Evolutionary conservation across 2,329 filamentous ascomycete species (phyloP).

Genomic region (Chrysosporium keratinophilum): DNA sequence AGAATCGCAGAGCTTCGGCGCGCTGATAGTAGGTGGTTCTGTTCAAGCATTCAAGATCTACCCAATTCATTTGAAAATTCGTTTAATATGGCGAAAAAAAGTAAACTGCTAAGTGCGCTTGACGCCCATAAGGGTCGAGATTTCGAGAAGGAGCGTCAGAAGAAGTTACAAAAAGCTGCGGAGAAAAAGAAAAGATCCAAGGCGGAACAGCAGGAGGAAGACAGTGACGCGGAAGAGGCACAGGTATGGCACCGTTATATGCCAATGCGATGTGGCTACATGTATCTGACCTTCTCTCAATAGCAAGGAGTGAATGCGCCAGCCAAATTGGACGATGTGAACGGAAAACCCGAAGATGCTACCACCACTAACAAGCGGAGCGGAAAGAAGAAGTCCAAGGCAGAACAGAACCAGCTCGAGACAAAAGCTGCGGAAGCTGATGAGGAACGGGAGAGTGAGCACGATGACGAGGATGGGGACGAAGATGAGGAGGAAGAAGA

Average conservation of each 20-base stretch:
- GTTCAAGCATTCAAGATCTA: not conserved
- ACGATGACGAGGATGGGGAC: conserved; percentile 29
- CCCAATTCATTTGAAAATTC: conserved; percentile 5
- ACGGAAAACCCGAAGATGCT: conserved; percentile 28
- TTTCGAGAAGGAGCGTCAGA: conserved; percentile 66
- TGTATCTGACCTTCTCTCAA: not conserved
- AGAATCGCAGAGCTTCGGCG: conserved; percentile 1
- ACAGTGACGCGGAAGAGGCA: conserved; percentile 14
- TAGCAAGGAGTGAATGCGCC: conserved; percentile 11
- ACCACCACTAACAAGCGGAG: not conserved
- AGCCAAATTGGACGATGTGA: conserved; percentile 14
- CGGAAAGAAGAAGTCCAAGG: conserved; percentile 15
- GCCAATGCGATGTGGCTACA: not conserved
- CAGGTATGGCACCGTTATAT: conserved; percentile 14
- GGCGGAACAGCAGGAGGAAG: conserved; percentile 12
- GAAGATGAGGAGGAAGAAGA: conserved; percentile 29
- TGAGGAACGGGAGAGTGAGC: conserved; percentile 29
- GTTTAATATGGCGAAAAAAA: conserved; percentile 42
- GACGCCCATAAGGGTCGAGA: conserved; percentile 53
- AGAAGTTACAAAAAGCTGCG: conserved; percentile 49
- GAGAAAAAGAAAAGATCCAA: conserved; percentile 37
- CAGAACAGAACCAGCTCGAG: conserved; percentile 1
- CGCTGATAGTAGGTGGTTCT: not conserved
- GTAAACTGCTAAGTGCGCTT: conserved; percentile 49
- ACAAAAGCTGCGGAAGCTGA: conserved; percentile 25